Evolutionary conservation across 495 filamentous ascomycete genomes (phyloP), one percentile per base, ranked within the genome.

Genomic region (Daldinia decipiens): DNA sequence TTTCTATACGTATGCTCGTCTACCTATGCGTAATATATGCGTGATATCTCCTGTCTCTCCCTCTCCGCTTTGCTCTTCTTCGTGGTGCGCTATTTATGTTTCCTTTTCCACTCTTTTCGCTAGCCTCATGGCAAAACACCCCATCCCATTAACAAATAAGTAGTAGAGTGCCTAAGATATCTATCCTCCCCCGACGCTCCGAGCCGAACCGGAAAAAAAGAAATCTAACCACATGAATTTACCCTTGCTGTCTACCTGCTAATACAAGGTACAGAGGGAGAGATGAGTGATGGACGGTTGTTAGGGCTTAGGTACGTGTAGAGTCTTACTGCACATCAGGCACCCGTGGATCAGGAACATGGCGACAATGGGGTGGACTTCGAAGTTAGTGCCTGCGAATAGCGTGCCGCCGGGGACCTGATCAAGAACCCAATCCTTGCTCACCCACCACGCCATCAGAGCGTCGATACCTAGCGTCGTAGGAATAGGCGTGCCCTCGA

Each of bases 401-500:
- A 85, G 80, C 17, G 87, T 77, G 36, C 94, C 94, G 32, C 90
- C 77, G 7, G 95, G 95, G 5, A 97, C 73, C 45, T 89, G 81
- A 34, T 92, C 91, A 61, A 92, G 83, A 50, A 93, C 84, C 90
- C 93, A 96, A 68, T 92, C 91, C 61, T 92, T 80, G 36, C 82
- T 87, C 8, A 94, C 88, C 91, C 95, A 98, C 79, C 89, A 97
- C 7, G 89, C 93, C 95, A 99, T 98, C 12, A 94, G 68, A 19
- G 82, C 85, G 56, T 92, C 93, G 67, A 98, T 89, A 1, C 84
- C 88, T 15, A 98, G 81, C 13, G 91, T 92, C 4, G 92, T 98
- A 3, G 95, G 95, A 76, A 98, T 98, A 17, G 95, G 95, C 2
- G 95, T 96, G 75, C 95, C 95, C 80, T 98, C 94, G 71, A 99